Percentiles rank a stretch among this genome's conserved stretches.
Evolutionary conservation across 2,329 filamentous ascomycete genomes (phyloP).

Genomic region (Venturia nashicola): DNA sequence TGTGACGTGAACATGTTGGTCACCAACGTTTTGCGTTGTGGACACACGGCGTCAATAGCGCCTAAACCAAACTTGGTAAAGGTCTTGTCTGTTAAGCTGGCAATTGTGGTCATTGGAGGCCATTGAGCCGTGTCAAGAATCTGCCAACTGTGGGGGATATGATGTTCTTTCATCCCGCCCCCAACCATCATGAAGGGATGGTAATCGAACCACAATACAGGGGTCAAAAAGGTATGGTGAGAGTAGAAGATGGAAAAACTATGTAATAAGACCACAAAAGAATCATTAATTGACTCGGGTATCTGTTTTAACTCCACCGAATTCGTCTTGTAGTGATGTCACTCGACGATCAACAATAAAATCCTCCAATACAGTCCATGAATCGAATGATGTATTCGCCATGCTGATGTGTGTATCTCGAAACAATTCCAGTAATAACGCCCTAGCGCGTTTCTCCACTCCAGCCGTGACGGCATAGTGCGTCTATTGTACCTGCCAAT

Average conservation of each 20-base stretch:
- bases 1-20: neutral
- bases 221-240: no score
- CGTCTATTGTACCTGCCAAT: neutral
- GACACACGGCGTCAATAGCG: neutral
- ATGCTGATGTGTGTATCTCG: conserved; percentile 3
- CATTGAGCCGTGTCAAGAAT: neutral
- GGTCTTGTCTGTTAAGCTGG: neutral
- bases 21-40: neutral
- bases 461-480: neutral
- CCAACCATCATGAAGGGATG: no score
- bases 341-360: neutral
- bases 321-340: neutral
- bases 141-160: no score
- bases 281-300: neutral
- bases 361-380: neutral
- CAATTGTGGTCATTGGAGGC: neutral
- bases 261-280: no score
- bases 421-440: neutral
- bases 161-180: no score
- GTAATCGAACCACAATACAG: no score
- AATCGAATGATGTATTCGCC: neutral
- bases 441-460: neutral
- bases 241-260: no score
- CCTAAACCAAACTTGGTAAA: neutral
- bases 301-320: neutral